Conservation (phyloP, 495 filamentous ascomycete species). For the Podospora pseudoanserina region DNA sequence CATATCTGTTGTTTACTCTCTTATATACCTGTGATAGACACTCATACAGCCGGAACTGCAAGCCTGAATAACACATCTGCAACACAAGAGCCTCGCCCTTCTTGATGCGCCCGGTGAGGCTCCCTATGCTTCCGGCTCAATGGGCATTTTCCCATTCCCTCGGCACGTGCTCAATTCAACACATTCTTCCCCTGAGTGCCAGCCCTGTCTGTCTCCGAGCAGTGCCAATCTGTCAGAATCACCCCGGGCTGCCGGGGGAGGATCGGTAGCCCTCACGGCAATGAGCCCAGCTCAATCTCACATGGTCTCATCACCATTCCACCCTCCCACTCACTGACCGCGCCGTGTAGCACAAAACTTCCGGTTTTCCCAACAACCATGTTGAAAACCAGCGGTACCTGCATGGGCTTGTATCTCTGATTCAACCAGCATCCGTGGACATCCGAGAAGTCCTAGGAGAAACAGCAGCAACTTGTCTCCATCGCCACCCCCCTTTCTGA, state of each 20-base stretch:
- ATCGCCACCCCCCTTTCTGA: background rate
- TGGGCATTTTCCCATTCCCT: background rate
- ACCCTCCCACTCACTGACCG: background rate
- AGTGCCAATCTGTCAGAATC: background rate
- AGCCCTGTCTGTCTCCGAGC: background rate
- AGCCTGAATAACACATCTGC: background rate
- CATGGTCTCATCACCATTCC: conserved; percentile 17
- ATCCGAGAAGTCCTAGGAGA: background rate
- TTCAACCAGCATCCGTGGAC: background rate
- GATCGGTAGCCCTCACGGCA: conserved; percentile 11
- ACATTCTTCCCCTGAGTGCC: too few relatives aligned
- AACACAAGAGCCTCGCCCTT: background rate
- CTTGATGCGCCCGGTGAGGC: background rate
- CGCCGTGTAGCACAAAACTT: conserved; percentile 3
- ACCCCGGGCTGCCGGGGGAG: conserved; percentile 5
- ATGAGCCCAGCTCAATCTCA: conserved; percentile 19
- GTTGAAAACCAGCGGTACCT: background rate
- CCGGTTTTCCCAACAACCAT: conserved; percentile 5
- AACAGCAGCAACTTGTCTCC: background rate
- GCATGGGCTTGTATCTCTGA: background rate
- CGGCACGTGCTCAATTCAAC: background rate
- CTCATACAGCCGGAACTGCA: background rate
- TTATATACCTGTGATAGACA: background rate
- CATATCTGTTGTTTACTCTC: background rate
- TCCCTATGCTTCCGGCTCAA: background rate